Evolutionary conservation across 352 stramenopile genomes (phyloP).

Genomic region (Pythium dissotocum): DNA sequence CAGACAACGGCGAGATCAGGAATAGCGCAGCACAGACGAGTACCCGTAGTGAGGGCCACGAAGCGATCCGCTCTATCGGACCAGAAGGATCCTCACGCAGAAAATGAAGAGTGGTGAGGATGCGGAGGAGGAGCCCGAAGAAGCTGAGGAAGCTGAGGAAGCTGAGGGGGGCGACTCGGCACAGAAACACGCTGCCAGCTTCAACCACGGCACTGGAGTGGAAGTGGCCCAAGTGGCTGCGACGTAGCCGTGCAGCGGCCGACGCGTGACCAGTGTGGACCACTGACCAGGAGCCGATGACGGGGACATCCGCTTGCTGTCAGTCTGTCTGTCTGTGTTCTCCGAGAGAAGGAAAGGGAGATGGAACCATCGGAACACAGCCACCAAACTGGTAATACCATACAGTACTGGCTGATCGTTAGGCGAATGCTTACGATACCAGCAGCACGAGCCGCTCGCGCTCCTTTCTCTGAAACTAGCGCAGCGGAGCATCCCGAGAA

Average conservation of each 20-base stretch:
- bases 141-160: background rate
- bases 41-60: background rate
- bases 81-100: background rate
- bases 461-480: background rate
- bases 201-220: background rate
- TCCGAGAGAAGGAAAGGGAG: slow-evolving; percentile 3
- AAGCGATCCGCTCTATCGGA: background rate
- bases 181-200: slow-evolving; percentile 4
- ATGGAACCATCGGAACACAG: background rate
- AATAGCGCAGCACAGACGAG: slow-evolving; percentile 11
- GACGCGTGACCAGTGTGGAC: background rate
- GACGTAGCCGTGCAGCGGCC: background rate
- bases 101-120: background rate
- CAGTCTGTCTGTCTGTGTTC: slow-evolving; percentile 5
- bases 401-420: background rate
- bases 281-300: background rate
- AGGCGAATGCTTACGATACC: no score
- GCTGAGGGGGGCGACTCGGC: background rate
- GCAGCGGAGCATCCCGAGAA: background rate
- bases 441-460: background rate
- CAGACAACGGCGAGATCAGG: slow-evolving; percentile 16
- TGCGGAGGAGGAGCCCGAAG: background rate
- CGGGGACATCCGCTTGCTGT: background rate
- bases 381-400: background rate
- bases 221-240: background rate